Evolutionary conservation across 352 stramenopile species (phyloP).

Genomic region (Phytophthora melonis): DNA sequence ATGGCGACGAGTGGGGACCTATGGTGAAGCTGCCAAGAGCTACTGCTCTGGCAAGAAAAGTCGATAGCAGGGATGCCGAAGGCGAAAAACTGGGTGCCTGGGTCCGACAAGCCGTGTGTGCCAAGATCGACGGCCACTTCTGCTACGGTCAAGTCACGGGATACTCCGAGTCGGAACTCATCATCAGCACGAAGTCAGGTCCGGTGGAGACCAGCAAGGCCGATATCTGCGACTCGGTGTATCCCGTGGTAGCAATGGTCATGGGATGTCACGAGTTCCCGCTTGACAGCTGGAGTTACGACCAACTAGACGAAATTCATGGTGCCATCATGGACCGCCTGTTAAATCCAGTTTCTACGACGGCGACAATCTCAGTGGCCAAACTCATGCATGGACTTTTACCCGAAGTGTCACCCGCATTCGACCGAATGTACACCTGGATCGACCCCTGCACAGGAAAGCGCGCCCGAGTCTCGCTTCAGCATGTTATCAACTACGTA

Average conservation of each 20-base stretch:
- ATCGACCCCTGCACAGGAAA: not conserved
- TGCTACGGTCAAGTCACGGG: conserved; percentile 1
- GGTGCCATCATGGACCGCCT: not conserved
- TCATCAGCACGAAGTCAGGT: not conserved
- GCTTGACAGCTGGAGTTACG: not conserved
- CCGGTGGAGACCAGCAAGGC: not conserved
- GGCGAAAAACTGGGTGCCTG: not conserved
- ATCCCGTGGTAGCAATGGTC: conserved; percentile 1
- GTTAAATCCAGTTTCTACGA: not conserved
- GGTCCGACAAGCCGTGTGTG: conserved; percentile 3
- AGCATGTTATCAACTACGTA: not conserved
- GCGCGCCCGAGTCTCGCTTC: not conserved
- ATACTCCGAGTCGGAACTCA: not conserved
- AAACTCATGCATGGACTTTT: not conserved
- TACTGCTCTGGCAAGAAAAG: not conserved
- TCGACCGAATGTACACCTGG: not conserved
- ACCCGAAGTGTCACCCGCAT: not conserved
- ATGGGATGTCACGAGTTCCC: conserved; percentile 9
- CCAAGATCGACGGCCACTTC: not conserved
- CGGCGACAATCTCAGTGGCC: not conserved
- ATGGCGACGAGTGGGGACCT: not conserved
- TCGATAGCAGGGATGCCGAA: not conserved
- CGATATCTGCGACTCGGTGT: conserved; percentile 3
- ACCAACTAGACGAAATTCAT: not conserved
- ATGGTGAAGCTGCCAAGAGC: not conserved